Evolutionary conservation across 352 stramenopile species (phyloP), one percentile per base, ranked within the genome.

Genomic region (Globisporangium irregulare): DNA sequence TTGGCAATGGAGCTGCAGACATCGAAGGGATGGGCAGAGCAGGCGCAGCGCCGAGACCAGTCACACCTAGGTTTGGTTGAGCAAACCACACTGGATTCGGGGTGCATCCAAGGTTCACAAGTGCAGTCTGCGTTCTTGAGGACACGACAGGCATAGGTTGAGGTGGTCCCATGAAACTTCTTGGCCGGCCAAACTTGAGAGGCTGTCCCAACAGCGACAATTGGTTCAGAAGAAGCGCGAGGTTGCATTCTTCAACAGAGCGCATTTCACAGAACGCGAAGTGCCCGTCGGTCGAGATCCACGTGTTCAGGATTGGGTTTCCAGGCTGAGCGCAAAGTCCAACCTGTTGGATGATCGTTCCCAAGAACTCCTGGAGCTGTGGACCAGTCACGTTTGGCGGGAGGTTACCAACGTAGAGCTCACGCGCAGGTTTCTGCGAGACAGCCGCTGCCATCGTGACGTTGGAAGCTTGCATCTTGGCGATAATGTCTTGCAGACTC

Each of bases 191-290:
- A 79, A 96, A 95, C 75, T 96, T 96, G 34, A 96, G 74, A 12
- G 88, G 89, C 43, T 93, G 85, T 2, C 87, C 87, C 10, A 95
- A 74, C 62, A 96, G 67, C 18, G 84, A 81, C 1, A 96, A 65
- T 51, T 94, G 87, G 64, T 96, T 96, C 25, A 96, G 61, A 55
- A 96, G 76, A 36, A 96, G 69, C 36, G 89, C 89, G 54, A 96
- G 75, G 66, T 93, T 96, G 62, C 87, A 95, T 70, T 96, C 89
- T 53, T 96, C 89, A 1, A 93, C 82, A 0, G 85, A 86, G 5
- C 89, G 84, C 89, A 96, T 96, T 70, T 96, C 89, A 41, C 87
- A 94, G 55, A 96, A 96, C 1, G 89, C 89, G 62, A 95, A 96
- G 38, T 94, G 87, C 27, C 87, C 87, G 53, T 95, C 89, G 2